A percentile compares a stretch with the other conserved stretches of the same genome.
Conservation (phyloP, 2,329 filamentous ascomycete species). For the Raffaelea deltoideospora region DNA sequence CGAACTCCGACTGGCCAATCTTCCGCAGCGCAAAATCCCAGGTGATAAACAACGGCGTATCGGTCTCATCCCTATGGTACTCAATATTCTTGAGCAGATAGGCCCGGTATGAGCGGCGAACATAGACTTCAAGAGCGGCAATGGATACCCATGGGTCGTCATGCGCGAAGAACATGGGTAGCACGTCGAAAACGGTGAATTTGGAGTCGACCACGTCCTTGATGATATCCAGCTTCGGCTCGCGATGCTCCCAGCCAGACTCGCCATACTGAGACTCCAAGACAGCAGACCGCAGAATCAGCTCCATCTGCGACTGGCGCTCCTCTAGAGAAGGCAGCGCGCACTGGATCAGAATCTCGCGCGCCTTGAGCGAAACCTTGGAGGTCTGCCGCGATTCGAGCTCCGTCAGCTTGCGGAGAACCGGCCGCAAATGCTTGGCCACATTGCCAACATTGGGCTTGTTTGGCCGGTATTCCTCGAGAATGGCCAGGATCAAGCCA, state of each 20-base stretch:
- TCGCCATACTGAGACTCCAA: conserved; percentile 96
- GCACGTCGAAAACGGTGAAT: conserved; percentile 93
- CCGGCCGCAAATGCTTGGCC: conserved; percentile 69
- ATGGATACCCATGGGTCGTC: conserved; percentile 87
- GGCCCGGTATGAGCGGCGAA: conserved; percentile 90
- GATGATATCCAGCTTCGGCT: conserved; percentile 78
- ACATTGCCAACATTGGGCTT: conserved; percentile 81
- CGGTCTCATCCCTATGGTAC: conserved; percentile 65
- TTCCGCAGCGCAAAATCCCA: conserved; percentile 96
- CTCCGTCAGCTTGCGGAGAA: conserved; percentile 76
- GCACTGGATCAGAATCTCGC: conserved; percentile 94
- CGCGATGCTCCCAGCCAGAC: conserved; percentile 89
- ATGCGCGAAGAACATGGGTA: conserved; percentile 90
- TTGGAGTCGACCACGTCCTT: conserved; percentile 98
- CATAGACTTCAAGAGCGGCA: conserved; percentile 88
- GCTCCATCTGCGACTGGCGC: conserved; percentile 91
- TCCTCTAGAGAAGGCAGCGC: conserved; percentile 93
- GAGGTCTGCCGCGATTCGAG: conserved; percentile 73
- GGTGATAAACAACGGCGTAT: conserved; percentile 58
- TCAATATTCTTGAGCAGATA: conserved; percentile 82
- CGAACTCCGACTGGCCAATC: conserved; percentile 82
- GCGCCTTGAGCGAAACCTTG: conserved; percentile 93
- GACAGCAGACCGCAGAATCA: conserved; percentile 89
- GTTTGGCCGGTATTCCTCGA: conserved; percentile 91
- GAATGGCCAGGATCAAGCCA: conserved; percentile 76